Percentiles rank a stretch among this genome's conserved stretches.
phyloP scores from a whole-genome alignment of 2,329 filamentous ascomycete genomes.

The Aspergillus japonicus region DNA sequence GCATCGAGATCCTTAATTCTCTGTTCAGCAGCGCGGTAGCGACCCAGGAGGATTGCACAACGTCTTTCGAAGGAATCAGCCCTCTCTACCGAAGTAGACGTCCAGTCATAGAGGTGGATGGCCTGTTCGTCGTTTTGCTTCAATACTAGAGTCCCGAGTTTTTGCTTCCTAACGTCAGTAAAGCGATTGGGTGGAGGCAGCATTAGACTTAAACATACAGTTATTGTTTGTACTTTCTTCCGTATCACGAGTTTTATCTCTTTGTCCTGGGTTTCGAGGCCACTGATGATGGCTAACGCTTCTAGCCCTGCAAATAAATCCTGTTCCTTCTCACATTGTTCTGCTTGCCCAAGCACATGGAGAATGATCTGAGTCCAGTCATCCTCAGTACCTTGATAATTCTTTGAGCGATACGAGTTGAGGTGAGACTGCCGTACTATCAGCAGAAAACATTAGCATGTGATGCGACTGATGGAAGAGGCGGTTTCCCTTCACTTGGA shows the following conservation, averaged over 20 bases:
- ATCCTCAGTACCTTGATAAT: constrained; percentile 44
- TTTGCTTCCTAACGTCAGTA: constrained; percentile 43
- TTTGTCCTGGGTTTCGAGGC: constrained; percentile 28
- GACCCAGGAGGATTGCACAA: constrained; percentile 42
- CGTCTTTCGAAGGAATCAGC: constrained; percentile 44
- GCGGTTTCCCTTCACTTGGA: no score
- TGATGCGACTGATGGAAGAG: not conserved
- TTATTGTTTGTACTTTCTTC: constrained; percentile 51
- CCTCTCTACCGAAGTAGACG: constrained; percentile 47
- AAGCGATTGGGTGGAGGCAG: not conserved
- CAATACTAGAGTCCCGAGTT: constrained; percentile 54
- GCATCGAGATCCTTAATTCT: constrained; percentile 52
- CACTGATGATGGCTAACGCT: constrained; percentile 29
- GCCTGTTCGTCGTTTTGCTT: constrained; percentile 54
- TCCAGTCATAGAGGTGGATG: constrained; percentile 59
- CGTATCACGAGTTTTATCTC: constrained; percentile 42
- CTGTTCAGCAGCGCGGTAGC: constrained; percentile 47
- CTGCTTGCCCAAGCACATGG: constrained; percentile 34
- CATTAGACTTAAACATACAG: constrained; percentile 27
- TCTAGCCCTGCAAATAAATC: constrained; percentile 31
- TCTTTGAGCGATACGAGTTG: constrained; percentile 41
- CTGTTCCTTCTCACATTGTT: constrained; percentile 15
- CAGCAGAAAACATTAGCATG: constrained; percentile 13
- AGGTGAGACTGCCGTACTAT: constrained; percentile 40
- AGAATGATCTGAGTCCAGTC: constrained; percentile 43